Base-by-base conservation (phyloP, 2,329 filamentous ascomycete genomes). In the Phoma sp. region DNA sequence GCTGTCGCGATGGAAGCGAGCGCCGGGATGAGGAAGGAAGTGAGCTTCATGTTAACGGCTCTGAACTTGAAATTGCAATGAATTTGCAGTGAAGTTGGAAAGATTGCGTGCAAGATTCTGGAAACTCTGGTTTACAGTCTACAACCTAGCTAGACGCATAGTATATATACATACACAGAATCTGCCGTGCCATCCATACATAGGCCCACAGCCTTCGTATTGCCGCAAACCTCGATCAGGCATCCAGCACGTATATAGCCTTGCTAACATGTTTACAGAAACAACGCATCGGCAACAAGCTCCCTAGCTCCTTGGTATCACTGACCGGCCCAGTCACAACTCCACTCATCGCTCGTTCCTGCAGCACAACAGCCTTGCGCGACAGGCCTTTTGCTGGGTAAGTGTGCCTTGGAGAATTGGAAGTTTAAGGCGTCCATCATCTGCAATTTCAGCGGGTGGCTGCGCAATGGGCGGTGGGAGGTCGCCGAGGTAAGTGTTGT, bases 1-100 rank as follows among this genome's bases (percentile, higher is more conserved):
- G 51, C 51, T 0, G 27, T 21, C 8, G 51, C 44, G 15, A 55
- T 17, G 15, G 51, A 49, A 24, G 44, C 44, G 10, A 55, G 27
- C 2, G 45, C 35, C 13, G 43, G n/a, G 8, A 45, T 44, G 36
- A 55, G 33, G 24, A 55, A 17, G 29, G 19, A 43, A 7, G 27
- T 55, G 29, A 45, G 4, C 44, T 54, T 44, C 51, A 54, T 54
- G 5, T 9, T 40, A 27, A 9, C 32, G 5, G 21, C 15, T 24
- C 4, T 22, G 36, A 12, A 9, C 40, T 3, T 17, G 13, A 17
- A 40, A 21, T 10, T 21, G 36, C 17, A n/a, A 24, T 24, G 4
- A 24, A 24, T 4, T 37, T n/a, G 35, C 21, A 21, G 15, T 13
- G 29, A 24, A 22, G 17, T 22, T 9, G 5, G 21, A 6, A 22